Base-by-base conservation (phyloP, 139 green algal genomes). In the Pseudopediastrum boryanum region DNA sequence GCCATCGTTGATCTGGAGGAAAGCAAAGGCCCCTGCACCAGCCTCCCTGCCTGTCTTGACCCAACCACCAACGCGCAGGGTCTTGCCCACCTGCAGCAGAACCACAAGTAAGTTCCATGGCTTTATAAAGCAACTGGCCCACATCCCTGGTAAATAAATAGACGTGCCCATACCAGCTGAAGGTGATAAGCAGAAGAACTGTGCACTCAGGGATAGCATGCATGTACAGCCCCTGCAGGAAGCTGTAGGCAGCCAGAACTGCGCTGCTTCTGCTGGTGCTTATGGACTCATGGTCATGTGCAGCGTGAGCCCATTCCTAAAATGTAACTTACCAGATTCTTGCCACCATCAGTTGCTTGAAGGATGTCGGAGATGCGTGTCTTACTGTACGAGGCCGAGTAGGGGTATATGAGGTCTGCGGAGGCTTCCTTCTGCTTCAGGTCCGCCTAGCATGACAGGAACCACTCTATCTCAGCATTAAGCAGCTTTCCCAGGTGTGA, bases 1-100 rank as follows among this genome's bases (percentile, higher is more conserved):
- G 81, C 97, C 97, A 84, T 99, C 97, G 82, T 98, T 99, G 82
- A 99, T 75, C 72, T 99, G 94, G n/a, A 99, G 75, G 79, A 99
- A 99, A 23, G 90, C 93, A 85, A 98, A 98, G 3, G 91, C 87
- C 27, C 96, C 96, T 35, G 89, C 94, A 12, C 96, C 96, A 31
- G 91, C 90, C 78, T 96, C 95, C 29, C 97, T 84, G 2, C 97
- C 97, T 0, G 95, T 99, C 86, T 98, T 98, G 13, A 99, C 94
- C 97, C 97, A 99, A n/a, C 97, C 97, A 48, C 94, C 96, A 16
- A 99, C 85, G 1, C 87, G 71, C 12, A 98, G 58, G 0, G 87
- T 97, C 27, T 80, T 78, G 10, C 90, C 94, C 44, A 94, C 85
- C 87, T 95, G 85, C 38, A 42, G 6, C n/a, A n/a, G n/a, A n/a